phyloP scores from a whole-genome alignment of 805 yeast species.

The Lachancea dasiensis region DNA sequence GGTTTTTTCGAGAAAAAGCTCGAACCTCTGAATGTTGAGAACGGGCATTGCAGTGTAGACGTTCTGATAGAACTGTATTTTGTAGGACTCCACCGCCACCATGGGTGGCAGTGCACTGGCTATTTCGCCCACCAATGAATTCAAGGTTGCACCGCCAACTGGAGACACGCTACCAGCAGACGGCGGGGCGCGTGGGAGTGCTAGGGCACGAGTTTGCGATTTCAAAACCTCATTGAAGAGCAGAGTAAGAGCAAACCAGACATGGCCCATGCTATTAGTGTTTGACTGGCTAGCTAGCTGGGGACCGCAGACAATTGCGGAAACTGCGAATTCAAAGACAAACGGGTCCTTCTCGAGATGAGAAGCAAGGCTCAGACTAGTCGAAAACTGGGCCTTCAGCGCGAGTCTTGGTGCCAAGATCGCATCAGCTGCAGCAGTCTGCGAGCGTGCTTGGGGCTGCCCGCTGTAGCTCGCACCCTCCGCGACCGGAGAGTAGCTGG shows the following conservation, averaged over 20 bases:
- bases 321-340: conserved; percentile 6
- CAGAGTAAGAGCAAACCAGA: conserved; percentile 10
- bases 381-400: conserved; percentile 6
- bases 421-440: not conserved
- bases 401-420: conserved; percentile 1
- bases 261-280: not conserved
- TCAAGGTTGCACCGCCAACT: no score
- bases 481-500: no score
- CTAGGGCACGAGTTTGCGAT: not conserved
- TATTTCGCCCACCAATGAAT: conserved; percentile 1
- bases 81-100: conserved; percentile 21
- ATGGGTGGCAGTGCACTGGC: conserved; percentile 26
- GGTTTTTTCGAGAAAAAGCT: conserved; percentile 20
- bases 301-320: conserved; percentile 10
- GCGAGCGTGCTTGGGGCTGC: not conserved
- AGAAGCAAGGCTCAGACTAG: conserved; percentile 8
- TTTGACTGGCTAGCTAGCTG: conserved; percentile 6
- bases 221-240: conserved; percentile 1
- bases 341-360: conserved; percentile 11
- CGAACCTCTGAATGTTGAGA: conserved; percentile 27
- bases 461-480: no score
- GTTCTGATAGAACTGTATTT: conserved; percentile 25
- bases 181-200: no score
- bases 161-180: no score
- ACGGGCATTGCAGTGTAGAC: conserved; percentile 28